Evolutionary conservation across 169 alveolate genomes (phyloP).

Genomic region (Plasmodium sp.): DNA sequence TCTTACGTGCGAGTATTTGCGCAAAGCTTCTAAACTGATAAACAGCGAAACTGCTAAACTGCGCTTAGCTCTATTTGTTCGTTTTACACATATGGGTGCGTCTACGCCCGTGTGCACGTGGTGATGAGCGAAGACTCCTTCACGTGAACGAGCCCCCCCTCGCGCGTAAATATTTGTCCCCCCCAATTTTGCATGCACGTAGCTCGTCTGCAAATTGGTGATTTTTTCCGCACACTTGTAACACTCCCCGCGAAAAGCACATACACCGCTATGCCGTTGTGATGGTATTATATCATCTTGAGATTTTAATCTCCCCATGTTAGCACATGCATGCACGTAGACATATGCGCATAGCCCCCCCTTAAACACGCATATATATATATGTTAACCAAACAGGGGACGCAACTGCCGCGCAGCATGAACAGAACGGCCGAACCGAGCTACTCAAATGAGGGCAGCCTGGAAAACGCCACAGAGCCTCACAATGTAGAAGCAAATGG

Average conservation of each 20-base stretch:
- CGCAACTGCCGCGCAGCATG: not conserved
- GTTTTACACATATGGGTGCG: not conserved
- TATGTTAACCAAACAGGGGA: not conserved
- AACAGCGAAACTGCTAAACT: not conserved
- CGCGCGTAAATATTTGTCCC: not conserved
- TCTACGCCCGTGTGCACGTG: slow-evolving; percentile 1
- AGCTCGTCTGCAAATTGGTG: not conserved
- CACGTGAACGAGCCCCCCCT: not conserved
- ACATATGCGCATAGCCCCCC: not conserved
- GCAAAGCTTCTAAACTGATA: not conserved
- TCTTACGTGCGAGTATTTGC: not conserved
- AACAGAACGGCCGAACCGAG: not conserved
- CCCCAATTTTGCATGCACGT: not conserved
- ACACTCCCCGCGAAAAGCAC: not conserved
- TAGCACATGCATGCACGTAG: not conserved
- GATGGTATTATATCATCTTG: not conserved
- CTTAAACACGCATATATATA: not conserved
- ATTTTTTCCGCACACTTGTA: not conserved
- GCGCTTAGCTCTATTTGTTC: not conserved
- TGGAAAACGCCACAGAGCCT: not conserved
- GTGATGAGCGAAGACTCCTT: not conserved
- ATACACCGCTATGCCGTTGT: not conserved
- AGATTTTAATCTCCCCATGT: not conserved
- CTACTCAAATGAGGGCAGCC: not conserved
- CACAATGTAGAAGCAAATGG: not conserved